Conservation (phyloP, 805 yeast genomes). For the Kodamaea nitidulidarum region DNA sequence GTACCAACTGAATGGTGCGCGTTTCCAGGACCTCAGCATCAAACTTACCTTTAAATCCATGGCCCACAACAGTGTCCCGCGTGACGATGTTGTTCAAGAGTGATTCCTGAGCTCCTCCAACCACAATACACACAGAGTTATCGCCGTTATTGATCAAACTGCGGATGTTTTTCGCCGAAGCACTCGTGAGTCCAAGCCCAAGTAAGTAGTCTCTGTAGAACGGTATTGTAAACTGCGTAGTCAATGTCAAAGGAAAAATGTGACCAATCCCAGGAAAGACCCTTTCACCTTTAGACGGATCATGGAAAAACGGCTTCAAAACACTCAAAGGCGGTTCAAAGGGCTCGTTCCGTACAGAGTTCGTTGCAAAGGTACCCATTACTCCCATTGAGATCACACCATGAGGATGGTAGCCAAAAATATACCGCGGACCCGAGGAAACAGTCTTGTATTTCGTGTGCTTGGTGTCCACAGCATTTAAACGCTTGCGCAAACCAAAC, state of each 20-base stretch:
- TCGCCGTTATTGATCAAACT: slow-evolving; percentile 57
- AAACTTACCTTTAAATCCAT: slow-evolving; percentile 22
- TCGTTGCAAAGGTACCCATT: slow-evolving; percentile 75
- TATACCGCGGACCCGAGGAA: slow-evolving; percentile 66
- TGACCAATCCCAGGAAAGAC: slow-evolving; percentile 80
- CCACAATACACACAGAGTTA: slow-evolving; percentile 80
- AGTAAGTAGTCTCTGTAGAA: slow-evolving; percentile 81
- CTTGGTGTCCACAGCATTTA: slow-evolving; percentile 27
- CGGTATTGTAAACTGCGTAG: slow-evolving; percentile 80
- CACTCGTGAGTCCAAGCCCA: slow-evolving; percentile 80
- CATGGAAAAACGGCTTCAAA: slow-evolving; percentile 41
- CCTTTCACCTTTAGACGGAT: slow-evolving; percentile 66
- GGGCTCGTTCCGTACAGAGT: slow-evolving; percentile 41
- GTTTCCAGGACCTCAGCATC: slow-evolving; percentile 4
- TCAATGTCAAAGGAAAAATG: slow-evolving; percentile 70
- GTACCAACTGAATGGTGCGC: slow-evolving; percentile 59
- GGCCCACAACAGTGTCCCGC: slow-evolving; percentile 28
- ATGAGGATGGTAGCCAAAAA: slow-evolving; percentile 94
- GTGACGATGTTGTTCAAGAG: slow-evolving; percentile 47
- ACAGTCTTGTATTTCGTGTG: slow-evolving; percentile 22
- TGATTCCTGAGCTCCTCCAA: slow-evolving; percentile 95
- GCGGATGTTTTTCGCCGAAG: slow-evolving; percentile 67
- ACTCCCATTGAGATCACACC: slow-evolving; percentile 93
- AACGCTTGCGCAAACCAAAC: slow-evolving; percentile 35
- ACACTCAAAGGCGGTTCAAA: slow-evolving; percentile 32